Evolutionary conservation across 1,284 basidiomycete species (phyloP), one percentile per base, ranked within the genome.

Genomic region (Apiotrichum brassicae): DNA sequence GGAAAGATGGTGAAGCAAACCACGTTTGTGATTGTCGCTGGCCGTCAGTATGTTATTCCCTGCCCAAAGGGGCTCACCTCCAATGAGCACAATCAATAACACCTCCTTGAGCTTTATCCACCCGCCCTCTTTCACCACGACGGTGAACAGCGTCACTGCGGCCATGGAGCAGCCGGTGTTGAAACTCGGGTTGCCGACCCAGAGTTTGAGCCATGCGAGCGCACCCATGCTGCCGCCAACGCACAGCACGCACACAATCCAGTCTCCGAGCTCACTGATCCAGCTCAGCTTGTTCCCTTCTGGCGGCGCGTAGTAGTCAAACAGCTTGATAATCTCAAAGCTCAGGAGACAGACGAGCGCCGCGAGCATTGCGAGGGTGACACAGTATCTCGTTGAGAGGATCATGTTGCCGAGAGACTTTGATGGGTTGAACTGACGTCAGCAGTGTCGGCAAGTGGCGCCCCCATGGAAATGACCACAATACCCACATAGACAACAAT

Each of bases 101-200:
- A 89, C 84, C 64, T 85, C 81, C 33, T 85, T 70, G 4, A 91
- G 78, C 0, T 82, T 86, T 36, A 83, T 76, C 33, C 85, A 65
- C 6, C 85, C 87, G 16, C 93, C 94, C 74, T 97, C 93, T 64
- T 90, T 93, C 54, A 95, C 84, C 33, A 97, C 77, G 6, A 92
- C 87, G 25, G 86, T 79, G 61, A 89, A 90, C 22, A 92, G 77
- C 23, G 88, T 85, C 40, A 94, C 89, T 1, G 85, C 81, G 0
- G 84, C 85, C 89, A 94, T 93, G 44, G 87, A 92, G 63, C 87
- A 91, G 6, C 88, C 89, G n/a, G 89, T 87, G 62, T 91, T 92
- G 70, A 94, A 97, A 16, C 85, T 83, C 1, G 90, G 86, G 65
- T 87, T 93, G 9, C 77, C 81, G 75, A 97, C 88, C 83, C 86